Evolutionary conservation across 345 rosid species (phyloP).

Genomic region (Eucalyptus erythrocorys): DNA sequence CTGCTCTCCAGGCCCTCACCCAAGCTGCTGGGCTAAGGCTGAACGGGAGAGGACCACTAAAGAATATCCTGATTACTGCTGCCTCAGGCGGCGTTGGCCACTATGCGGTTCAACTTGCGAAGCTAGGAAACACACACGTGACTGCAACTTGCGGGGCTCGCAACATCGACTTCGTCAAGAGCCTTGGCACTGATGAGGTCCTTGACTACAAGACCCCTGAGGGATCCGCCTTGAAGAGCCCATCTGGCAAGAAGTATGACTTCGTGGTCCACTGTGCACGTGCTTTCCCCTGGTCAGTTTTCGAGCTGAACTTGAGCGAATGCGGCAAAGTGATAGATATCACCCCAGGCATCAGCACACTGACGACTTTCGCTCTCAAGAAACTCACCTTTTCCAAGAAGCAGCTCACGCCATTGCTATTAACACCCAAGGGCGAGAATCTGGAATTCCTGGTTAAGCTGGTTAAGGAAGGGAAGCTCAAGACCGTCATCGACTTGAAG

Average conservation of each 20-base stretch:
- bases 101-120: conserved; percentile 7
- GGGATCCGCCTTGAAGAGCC: conserved; percentile 9
- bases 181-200: conserved; percentile 7
- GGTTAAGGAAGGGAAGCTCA: conserved; percentile 12
- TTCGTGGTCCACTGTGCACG: conserved; percentile 8
- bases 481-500: not conserved
- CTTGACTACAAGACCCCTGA: conserved; percentile 10
- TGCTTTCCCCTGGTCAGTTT: conserved; percentile 2
- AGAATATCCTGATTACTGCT: conserved; percentile 7
- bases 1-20: conserved; percentile 10
- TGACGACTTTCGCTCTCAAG: not conserved
- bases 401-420: conserved; percentile 2
- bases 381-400: conserved; percentile 7
- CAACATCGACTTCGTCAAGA: conserved; percentile 1
- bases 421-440: not conserved
- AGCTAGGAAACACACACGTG: conserved; percentile 9
- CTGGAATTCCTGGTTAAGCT: not conserved
- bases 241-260: conserved; percentile 8
- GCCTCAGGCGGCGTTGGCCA: conserved; percentile 16
- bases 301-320: conserved; percentile 2
- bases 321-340: conserved; percentile 5
- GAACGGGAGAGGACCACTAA: not conserved
- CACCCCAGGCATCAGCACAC: not conserved
- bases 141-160: conserved; percentile 12
- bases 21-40: conserved; percentile 6